Percentiles rank a stretch among this genome's conserved stretches.
phyloP scores from a whole-genome alignment of 1,139 yeast genomes.

The Suhomyces guaymorum region DNA sequence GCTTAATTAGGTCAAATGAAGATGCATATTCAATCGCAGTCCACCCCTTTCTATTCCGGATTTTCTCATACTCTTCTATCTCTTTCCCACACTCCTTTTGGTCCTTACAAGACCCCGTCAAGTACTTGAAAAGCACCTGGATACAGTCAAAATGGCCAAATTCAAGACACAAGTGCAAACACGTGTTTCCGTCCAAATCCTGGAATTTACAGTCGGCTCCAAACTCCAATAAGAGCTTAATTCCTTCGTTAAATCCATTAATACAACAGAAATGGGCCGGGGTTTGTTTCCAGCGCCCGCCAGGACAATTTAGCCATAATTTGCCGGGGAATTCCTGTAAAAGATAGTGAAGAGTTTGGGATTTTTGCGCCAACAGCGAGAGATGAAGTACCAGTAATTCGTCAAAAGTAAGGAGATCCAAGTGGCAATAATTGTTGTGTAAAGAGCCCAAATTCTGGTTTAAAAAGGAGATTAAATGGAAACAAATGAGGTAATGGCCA shows the following conservation, averaged over 20 bases:
- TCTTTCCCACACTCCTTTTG: constrained; percentile 44
- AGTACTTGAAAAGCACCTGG: constrained; percentile 51
- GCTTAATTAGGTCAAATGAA: constrained; percentile 45
- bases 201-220: constrained; percentile 71
- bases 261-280: constrained; percentile 75
- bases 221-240: constrained; percentile 68
- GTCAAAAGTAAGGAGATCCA: constrained; percentile 58
- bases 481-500: constrained; percentile 80
- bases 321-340: constrained; percentile 77
- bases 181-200: constrained; percentile 71
- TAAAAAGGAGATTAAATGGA: constrained; percentile 46
- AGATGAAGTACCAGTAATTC: constrained; percentile 75
- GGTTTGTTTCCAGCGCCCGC: constrained; percentile 59
- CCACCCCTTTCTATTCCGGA: constrained; percentile 67
- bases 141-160: constrained; percentile 70
- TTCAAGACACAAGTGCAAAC: constrained; percentile 79
- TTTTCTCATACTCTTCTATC: constrained; percentile 21
- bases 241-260: constrained; percentile 67
- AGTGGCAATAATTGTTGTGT: constrained; percentile 19
- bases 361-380: constrained; percentile 63
- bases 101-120: constrained; percentile 18
- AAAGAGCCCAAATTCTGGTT: constrained; percentile 25
- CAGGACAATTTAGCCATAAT: constrained; percentile 53
- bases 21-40: constrained; percentile 61
- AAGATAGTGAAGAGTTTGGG: constrained; percentile 77